Percentiles rank a stretch among this genome's conserved stretches.
Evolutionary conservation across 306 rosid species (phyloP).

Genomic region (Vicia faba): DNA sequence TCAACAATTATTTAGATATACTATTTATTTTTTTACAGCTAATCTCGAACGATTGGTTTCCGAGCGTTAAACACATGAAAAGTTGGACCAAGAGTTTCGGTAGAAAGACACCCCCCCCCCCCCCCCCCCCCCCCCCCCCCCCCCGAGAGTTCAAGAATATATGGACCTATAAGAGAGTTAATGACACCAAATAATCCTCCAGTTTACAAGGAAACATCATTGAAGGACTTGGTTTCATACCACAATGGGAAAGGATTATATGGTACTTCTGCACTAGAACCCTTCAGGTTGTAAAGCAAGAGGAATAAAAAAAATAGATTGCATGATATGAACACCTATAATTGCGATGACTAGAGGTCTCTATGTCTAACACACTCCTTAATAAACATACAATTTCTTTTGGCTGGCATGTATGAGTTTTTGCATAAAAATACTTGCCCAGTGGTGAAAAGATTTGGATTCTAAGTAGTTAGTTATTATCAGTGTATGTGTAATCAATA

Average conservation of each 20-base stretch:
- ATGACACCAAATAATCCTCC: conserved; percentile 26
- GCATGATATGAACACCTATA: not conserved
- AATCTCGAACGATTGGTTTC: conserved; percentile 21
- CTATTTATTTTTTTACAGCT: conserved; percentile 29
- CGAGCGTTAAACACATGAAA: conserved; percentile 24
- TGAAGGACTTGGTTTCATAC: not conserved
- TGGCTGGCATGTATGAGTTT: no score
- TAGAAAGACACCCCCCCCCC: no score
- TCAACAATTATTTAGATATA: no score
- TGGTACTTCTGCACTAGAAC: conserved; percentile 26
- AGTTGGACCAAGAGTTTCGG: conserved; percentile 20
- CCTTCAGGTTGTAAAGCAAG: conserved; percentile 1
- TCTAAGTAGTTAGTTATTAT: no score
- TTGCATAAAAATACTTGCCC: no score
- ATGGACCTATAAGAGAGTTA: conserved; percentile 29
- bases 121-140: no score
- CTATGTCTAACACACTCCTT: no score
- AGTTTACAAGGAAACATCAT: conserved; percentile 16
- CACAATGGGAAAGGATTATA: conserved; percentile 8
- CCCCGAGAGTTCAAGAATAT: conserved; percentile 18
- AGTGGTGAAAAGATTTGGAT: no score
- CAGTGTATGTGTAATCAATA: no score
- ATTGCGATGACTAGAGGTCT: no score
- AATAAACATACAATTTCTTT: no score
- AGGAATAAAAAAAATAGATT: not conserved